Base-by-base conservation (phyloP, 352 stramenopile genomes). In the Phytophthora sp. region DNA sequence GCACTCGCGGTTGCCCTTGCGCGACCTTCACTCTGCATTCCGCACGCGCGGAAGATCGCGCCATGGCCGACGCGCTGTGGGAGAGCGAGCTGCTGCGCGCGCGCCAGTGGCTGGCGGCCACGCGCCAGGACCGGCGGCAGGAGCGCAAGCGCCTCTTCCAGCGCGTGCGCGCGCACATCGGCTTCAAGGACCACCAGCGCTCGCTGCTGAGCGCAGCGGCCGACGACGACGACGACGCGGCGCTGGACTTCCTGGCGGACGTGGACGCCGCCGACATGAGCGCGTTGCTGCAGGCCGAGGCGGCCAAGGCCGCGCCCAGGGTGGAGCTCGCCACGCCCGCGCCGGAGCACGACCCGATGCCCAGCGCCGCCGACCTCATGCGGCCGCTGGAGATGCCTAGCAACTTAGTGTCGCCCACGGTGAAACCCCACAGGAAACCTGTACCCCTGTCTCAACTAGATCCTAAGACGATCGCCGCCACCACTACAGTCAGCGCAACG, bases 221-320 rank as follows among this genome's bases (percentile, higher is more conserved):
- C 12, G 64, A 82, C n/a, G 65, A 72, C 8, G 64, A 68, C 5
- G 49, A 67, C 26, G 68, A 72, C 34, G 17, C 81, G 24, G 65
- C 61, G 53, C 67, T 92, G 5, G 77, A 83, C 24, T 92, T 92
- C 45, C 53, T 92, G 30, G 59, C 45, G 2, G 76, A 77, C 37
- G 66, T 92, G 18, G 57, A 88, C 38, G 62, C 60, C 18, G 54
- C 79, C 6, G 83, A 91, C 53, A 82, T 92, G 57, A 75, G 59
- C 20, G 58, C 67, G 51, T 37, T 92, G 44, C 49, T 90, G 31
- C 69, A 79, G 31, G 69, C 66, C 1, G 76, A 82, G 42, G 75
- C 64, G 8, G 56, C 56, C 10, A 53, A 57, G 15, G 35, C 24
- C 11, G 17, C 49, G 26, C 24, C 18, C 10, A 31, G 18, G 20